Evolutionary conservation across 164 flowering plant genomes (phyloP).

Genomic region (Sextonia rubra): DNA sequence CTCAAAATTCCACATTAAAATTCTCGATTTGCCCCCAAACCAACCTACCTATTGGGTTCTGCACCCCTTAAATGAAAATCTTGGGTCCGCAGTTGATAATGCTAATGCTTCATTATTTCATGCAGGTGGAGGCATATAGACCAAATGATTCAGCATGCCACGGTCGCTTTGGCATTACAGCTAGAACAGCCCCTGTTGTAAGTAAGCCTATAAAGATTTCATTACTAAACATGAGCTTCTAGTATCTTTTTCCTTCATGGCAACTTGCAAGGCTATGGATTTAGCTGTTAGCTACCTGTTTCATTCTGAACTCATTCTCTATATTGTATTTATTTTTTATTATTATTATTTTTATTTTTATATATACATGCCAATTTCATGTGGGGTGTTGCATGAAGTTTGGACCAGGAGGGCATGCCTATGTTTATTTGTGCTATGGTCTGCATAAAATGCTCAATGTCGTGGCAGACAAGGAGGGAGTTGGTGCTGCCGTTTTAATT

Average conservation of each 20-base stretch:
- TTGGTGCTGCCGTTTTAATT: slow-evolving; percentile 89
- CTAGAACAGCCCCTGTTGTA: slow-evolving; percentile 94
- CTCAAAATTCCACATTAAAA: too few relatives aligned
- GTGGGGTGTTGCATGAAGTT: slow-evolving; percentile 37
- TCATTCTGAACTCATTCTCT: background rate
- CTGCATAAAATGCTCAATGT: slow-evolving; percentile 90
- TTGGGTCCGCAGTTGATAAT: too few relatives aligned
- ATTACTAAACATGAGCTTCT: too few relatives aligned
- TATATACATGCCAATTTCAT: background rate
- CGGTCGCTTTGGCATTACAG: slow-evolving; percentile 83
- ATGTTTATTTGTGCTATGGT: slow-evolving; percentile 97
- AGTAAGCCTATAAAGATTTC: too few relatives aligned
- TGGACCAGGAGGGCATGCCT: slow-evolving; percentile 95
- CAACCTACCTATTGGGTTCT: too few relatives aligned
- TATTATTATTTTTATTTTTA: background rate
- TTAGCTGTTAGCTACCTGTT: background rate
- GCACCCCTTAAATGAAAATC: too few relatives aligned
- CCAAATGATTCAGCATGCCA: slow-evolving; percentile 95
- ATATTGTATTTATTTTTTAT: too few relatives aligned
- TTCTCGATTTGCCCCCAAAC: too few relatives aligned
- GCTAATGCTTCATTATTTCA: background rate
- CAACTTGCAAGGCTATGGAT: background rate
- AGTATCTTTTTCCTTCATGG: background rate
- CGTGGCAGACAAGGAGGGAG: slow-evolving; percentile 93
- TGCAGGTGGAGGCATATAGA: slow-evolving; percentile 93